A percentile compares a stretch with the other conserved stretches of the same genome.
Conservation (phyloP, 164 flowering plant species). For the Chloranthus sessilifolius region DNA sequence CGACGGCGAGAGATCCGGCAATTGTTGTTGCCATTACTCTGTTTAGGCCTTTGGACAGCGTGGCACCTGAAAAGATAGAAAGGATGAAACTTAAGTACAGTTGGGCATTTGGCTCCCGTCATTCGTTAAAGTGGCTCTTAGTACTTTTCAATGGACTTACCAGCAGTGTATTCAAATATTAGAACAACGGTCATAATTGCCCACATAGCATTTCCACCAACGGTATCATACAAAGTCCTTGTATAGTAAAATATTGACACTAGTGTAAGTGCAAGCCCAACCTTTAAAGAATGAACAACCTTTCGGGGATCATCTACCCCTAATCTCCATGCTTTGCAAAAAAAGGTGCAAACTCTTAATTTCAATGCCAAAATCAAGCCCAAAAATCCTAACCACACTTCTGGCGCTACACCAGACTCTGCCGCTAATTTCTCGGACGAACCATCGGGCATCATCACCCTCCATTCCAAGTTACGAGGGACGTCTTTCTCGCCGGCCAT, state of each 20-base stretch:
- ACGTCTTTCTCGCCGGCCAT: slow-evolving; percentile 27
- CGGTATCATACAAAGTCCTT: slow-evolving; percentile 70
- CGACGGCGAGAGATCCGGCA: slow-evolving; percentile 63
- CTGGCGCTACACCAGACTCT: slow-evolving; percentile 15
- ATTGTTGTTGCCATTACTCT: slow-evolving; percentile 51
- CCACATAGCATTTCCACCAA: slow-evolving; percentile 86
- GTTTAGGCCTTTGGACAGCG: slow-evolving; percentile 52
- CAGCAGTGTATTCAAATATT: slow-evolving; percentile 63
- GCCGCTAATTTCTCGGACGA: slow-evolving; percentile 28
- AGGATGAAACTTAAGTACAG: neutral
- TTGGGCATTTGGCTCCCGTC: neutral
- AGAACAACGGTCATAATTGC: slow-evolving; percentile 88
- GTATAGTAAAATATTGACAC: slow-evolving; percentile 71
- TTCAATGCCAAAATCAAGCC: slow-evolving; percentile 21
- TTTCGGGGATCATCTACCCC: slow-evolving; percentile 53
- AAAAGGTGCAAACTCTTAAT: slow-evolving; percentile 24
- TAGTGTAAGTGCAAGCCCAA: slow-evolving; percentile 60
- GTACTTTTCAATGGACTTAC: no score
- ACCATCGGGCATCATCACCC: slow-evolving; percentile 37
- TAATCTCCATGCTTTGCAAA: slow-evolving; percentile 46
- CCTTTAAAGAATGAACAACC: slow-evolving; percentile 64
- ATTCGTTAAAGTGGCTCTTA: no score
- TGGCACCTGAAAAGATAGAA: slow-evolving; percentile 47
- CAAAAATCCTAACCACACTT: slow-evolving; percentile 24
- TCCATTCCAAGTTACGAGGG: slow-evolving; percentile 42